Percentiles rank a stretch among this genome's conserved stretches.
Evolutionary conservation across 164 flowering plant genomes (phyloP).

Genomic region (Chimonanthus praecox): DNA sequence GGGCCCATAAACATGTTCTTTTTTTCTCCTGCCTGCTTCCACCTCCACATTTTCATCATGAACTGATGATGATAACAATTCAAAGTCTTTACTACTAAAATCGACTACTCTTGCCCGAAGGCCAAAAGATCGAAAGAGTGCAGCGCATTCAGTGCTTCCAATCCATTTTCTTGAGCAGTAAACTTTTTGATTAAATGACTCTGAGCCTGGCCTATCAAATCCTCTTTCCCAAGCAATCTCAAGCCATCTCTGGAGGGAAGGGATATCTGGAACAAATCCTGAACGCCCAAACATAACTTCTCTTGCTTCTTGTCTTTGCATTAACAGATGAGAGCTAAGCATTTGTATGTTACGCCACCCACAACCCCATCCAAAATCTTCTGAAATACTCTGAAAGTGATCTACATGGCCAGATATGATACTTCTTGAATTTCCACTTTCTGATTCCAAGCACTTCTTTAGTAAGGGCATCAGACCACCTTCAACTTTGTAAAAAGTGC

Average conservation of each 20-base stretch:
- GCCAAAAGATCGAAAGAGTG: slow-evolving; percentile 84
- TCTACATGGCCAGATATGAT: slow-evolving; percentile 51
- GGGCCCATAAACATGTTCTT: slow-evolving; percentile 49
- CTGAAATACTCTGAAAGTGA: slow-evolving; percentile 64
- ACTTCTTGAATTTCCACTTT: slow-evolving; percentile 28
- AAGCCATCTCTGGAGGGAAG: slow-evolving; percentile 84
- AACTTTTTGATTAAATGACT: slow-evolving; percentile 46
- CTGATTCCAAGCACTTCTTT: slow-evolving; percentile 54
- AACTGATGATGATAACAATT: slow-evolving; percentile 27
- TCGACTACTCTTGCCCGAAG: slow-evolving; percentile 75
- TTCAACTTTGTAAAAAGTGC: slow-evolving; percentile 40
- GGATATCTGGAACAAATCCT: slow-evolving; percentile 76
- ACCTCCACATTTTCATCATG: slow-evolving; percentile 16
- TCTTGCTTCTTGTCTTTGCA: slow-evolving; percentile 50
- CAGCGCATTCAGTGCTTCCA: slow-evolving; percentile 90
- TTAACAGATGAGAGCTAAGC: slow-evolving; percentile 70
- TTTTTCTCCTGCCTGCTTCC: slow-evolving; percentile 28
- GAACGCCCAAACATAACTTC: slow-evolving; percentile 66
- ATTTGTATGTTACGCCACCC: slow-evolving; percentile 98
- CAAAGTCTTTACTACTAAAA: slow-evolving; percentile 48
- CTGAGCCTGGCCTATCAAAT: slow-evolving; percentile 57
- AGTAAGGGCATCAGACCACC: slow-evolving; percentile 60
- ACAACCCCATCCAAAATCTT: slow-evolving; percentile 91
- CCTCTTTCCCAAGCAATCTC: slow-evolving; percentile 88
- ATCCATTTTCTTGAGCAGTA: slow-evolving; percentile 73